Evolutionary conservation across 306 rosid species (phyloP).

Genomic region (Castanea sativa): DNA sequence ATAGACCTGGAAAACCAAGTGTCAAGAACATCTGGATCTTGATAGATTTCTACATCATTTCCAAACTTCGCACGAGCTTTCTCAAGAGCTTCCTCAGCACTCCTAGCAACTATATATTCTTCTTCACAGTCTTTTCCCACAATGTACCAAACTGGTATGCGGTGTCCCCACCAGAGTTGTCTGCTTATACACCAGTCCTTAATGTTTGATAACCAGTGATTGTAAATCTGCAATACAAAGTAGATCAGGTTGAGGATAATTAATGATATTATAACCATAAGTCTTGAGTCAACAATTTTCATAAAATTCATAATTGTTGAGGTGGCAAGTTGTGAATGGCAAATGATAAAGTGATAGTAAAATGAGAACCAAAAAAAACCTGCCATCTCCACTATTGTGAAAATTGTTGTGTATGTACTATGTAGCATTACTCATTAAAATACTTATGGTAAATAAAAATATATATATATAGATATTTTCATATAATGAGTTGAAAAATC

Average conservation of each 20-base stretch:
- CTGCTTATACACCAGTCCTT: conserved; percentile 99
- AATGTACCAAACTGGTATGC: conserved; percentile 96
- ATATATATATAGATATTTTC: neutral
- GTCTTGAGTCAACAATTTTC: too few relatives aligned
- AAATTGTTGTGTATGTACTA: too few relatives aligned
- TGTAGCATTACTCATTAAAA: neutral
- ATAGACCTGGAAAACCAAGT: conserved; percentile 98
- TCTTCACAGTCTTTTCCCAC: conserved; percentile 82
- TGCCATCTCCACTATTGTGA: too few relatives aligned
- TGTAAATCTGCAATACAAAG: conserved; percentile 69
- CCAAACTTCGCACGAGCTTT: conserved; percentile 74
- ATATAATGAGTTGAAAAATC: neutral
- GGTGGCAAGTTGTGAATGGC: too few relatives aligned
- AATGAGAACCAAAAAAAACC: too few relatives aligned
- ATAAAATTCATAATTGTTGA: too few relatives aligned
- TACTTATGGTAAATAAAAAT: neutral
- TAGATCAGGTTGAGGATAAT: conserved; percentile 6
- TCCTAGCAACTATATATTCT: conserved; percentile 90
- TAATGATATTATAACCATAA: neutral
- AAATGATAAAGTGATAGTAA: too few relatives aligned
- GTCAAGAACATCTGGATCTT: conserved; percentile 97
- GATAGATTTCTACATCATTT: conserved; percentile 74
- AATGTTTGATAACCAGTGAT: conserved; percentile 93
- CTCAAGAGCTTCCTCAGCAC: conserved; percentile 69
- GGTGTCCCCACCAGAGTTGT: conserved; percentile 99